Conservation (phyloP, 129 eudicot genomes). For the Daucus carota region DH1_v3.0 NC_030387.2:33409001-33409500, state of each 20-base stretch:
- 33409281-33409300: slow-evolving; percentile 43
- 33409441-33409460: slow-evolving; percentile 66
- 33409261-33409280: slow-evolving; percentile 22
- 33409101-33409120: slow-evolving; percentile 21
- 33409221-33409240: slow-evolving; percentile 19
- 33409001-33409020: slow-evolving; percentile 44
- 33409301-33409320: slow-evolving; percentile 56
- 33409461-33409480: slow-evolving; percentile 31
- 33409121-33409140: slow-evolving; percentile 39
- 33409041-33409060: slow-evolving; percentile 23
- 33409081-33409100: slow-evolving; percentile 36
- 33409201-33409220: slow-evolving; percentile 37
- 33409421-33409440: slow-evolving; percentile 79
- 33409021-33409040: slow-evolving; percentile 36
- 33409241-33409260: slow-evolving; percentile 74
- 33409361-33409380: slow-evolving; percentile 68
- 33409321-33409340: slow-evolving; percentile 28
- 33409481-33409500: slow-evolving; percentile 67
- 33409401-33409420: slow-evolving; percentile 35
- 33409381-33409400: slow-evolving; percentile 79
- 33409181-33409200: slow-evolving; percentile 55
- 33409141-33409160: slow-evolving; percentile 52
- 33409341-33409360: slow-evolving; percentile 59
- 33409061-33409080: slow-evolving; percentile 36
- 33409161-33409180: slow-evolving; percentile 34